Base-by-base conservation (phyloP, 805 yeast genomes). In the Yarrowia osloensis region DNA sequence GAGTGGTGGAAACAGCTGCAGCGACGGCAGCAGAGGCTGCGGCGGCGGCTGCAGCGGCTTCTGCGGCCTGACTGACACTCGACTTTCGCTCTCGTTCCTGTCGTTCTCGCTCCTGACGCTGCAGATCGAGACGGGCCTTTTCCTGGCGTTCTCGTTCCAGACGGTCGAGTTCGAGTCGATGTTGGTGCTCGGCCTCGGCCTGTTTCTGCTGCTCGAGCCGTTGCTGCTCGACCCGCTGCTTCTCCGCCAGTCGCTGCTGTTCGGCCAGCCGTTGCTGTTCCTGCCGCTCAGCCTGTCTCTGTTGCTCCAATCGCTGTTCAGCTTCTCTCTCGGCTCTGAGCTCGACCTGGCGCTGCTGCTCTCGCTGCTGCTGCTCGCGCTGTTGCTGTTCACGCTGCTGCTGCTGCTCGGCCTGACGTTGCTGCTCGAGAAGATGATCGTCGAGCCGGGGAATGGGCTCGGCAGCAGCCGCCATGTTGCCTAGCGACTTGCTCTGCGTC, bases 261-360 rank as follows among this genome's bases (percentile, higher is more conserved):
- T 54, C 44, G 0, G 42, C 61, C 21, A 54, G 42, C n/a, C 44
- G 2, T 3, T 22, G 44, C 37, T 37, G 42, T 21, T 54, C 61
- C 44, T 54, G 61, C n/a, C 33, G 29, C n/a, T 59, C 50, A 15
- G 63, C 63, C 35, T 57, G 49, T 40, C 49, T 52, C 33, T 54
- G 57, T 22, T 50, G 57, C 26, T 31, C 57, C 28, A 50, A 4
- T 2, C 61, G 42, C 24, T 52, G 42, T 12, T 54, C 57, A 33
- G 57, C 57, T 19, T 50, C 57, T 19, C 57, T 19, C 17, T 50
- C 57, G 15, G 57, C 57, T 50, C 40, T 8, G 29, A 31, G 44
- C 5, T 50, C 44, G 11, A 31, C 44, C 44, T 22, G 42, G 1
- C 29, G 59, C 21, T 52, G 62, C 47, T 26, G 33, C n/a, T 55